phyloP scores from a whole-genome alignment of 306 rosid genomes.

The Amphicarpaea edgeworthii region DNA sequence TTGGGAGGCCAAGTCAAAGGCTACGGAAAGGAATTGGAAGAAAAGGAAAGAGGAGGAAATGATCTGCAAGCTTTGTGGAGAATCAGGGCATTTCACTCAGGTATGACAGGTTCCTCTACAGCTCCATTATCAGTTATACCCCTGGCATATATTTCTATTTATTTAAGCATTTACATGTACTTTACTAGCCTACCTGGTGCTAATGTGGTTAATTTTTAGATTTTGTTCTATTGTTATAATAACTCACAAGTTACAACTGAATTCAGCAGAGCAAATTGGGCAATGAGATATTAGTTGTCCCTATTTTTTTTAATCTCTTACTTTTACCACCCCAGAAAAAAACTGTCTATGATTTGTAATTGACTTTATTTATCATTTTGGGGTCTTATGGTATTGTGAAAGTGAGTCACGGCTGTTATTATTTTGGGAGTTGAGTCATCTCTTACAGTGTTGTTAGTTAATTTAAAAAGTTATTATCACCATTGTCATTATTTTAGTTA shows the following conservation, averaged over 20 bases:
- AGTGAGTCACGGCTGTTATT: not conserved
- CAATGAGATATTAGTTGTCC: conserved; percentile 10
- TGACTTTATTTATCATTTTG: not conserved
- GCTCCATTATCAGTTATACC: conserved; percentile 19
- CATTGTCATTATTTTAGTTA: conserved; percentile 36
- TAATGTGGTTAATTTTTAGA: not conserved
- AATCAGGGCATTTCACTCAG: conserved; percentile 98
- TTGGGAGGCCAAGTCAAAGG: conserved; percentile 99
- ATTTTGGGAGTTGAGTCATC: too few species aligned
- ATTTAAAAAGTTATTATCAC: not conserved
- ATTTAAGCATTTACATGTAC: not conserved
- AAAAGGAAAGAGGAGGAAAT: conserved; percentile 98
- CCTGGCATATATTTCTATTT: not conserved
- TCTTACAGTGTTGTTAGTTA: conserved; percentile 1
- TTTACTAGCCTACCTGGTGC: conserved; percentile 13
- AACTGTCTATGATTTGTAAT: conserved; percentile 4
- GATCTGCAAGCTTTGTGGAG: conserved; percentile 97
- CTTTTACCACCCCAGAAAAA: not conserved
- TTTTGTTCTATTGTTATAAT: not conserved
- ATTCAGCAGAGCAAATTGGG: not conserved
- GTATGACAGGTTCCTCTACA: conserved; percentile 48
- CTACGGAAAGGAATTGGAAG: conserved; percentile 99
- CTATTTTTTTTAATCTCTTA: not conserved
- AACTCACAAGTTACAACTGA: not conserved
- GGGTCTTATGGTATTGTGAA: not conserved